Base-by-base conservation (phyloP, 495 filamentous ascomycete genomes). In the Aspergillus kassunensis region DNA sequence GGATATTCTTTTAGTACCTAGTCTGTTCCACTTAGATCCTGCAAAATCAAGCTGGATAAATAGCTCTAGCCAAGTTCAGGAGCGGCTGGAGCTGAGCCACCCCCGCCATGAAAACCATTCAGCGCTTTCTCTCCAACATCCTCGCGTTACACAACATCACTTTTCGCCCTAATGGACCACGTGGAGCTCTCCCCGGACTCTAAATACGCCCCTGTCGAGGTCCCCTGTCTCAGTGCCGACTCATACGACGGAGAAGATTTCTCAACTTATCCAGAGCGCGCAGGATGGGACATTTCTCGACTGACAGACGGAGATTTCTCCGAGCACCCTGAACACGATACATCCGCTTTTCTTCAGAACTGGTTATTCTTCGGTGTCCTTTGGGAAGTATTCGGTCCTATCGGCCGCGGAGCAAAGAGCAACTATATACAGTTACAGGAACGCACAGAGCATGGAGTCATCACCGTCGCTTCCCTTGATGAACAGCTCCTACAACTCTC, bases 301-400 rank as follows among this genome's bases (percentile, higher is more conserved):
- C 33, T 48, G 3, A 11, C 37, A 6, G 21, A 1, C 16, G 45
- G 45, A 15, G 45, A 48, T 23, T 48, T 48, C 33, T 37, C 45
- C 18, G 12, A 39, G 10, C 45, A 37, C 16, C 20, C 40, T 12
- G 11, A 19, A 11, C 13, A 48, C 1, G n/a, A 36, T 1, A 24
- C 45, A 12, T 31, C 45, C 7, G 31, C 33, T 7, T 48, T 48
- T n/a, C 21, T 48, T 2, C 45, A 48, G 33, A 48, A 48, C n/a
- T 48, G 45, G 45, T 11, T 48, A 10, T 36, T 36, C 19, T 48
- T 48, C 15, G 45, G 45, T 8, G 45, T 48, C 8, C 45, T 48
- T 8, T 48, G 45, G 45, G 45, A 48, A 15, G 45, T 48, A 16
- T 48, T 48, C 21, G 21, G 34, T 6, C 34, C 19, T 15, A 48